phyloP scores from a whole-genome alignment of 495 filamentous ascomycete species.

The Penicillium chermesinum region DNA sequence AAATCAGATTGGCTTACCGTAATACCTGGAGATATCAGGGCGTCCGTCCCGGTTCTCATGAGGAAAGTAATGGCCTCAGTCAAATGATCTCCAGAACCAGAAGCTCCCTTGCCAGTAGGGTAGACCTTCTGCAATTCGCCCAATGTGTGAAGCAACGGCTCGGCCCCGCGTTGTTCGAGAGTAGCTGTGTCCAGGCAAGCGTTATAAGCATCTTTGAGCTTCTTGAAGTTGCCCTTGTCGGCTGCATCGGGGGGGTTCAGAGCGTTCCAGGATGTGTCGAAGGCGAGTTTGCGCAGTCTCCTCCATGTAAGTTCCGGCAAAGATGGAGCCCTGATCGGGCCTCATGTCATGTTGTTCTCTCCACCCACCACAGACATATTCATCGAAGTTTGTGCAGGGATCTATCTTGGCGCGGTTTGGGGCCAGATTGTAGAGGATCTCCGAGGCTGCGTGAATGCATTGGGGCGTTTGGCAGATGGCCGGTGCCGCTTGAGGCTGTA shows the following conservation, averaged over 20 bases:
- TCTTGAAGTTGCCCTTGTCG: slow-evolving; percentile 61
- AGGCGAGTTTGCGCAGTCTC: slow-evolving; percentile 56
- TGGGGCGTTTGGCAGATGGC: slow-evolving; percentile 52
- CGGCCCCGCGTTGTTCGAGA: slow-evolving; percentile 48
- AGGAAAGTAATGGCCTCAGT: slow-evolving; percentile 51
- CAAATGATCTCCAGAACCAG: slow-evolving; percentile 37
- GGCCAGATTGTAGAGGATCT: slow-evolving; percentile 61
- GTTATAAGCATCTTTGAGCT: slow-evolving; percentile 57
- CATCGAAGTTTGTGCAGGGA: slow-evolving; percentile 65
- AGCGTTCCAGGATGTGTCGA: slow-evolving; percentile 58
- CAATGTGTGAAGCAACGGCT: slow-evolving; percentile 49
- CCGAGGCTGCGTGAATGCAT: slow-evolving; percentile 64
- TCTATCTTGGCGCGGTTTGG: slow-evolving; percentile 60
- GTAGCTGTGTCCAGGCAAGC: slow-evolving; percentile 58
- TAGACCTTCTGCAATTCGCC: slow-evolving; percentile 50
- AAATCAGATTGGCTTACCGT: slow-evolving; percentile 35
- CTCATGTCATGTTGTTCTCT: slow-evolving; percentile 60
- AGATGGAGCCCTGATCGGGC: slow-evolving; percentile 57
- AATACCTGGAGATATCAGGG: slow-evolving; percentile 43
- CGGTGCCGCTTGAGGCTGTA: slow-evolving; percentile 11
- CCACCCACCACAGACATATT: slow-evolving; percentile 67
- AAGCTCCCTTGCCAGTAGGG: slow-evolving; percentile 38
- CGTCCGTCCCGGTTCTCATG: slow-evolving; percentile 45
- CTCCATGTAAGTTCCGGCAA: slow-evolving; percentile 53
- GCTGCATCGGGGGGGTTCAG: slow-evolving; percentile 43